phyloP scores from a whole-genome alignment of 805 yeast species.

The Lipomyces sp. region DNA sequence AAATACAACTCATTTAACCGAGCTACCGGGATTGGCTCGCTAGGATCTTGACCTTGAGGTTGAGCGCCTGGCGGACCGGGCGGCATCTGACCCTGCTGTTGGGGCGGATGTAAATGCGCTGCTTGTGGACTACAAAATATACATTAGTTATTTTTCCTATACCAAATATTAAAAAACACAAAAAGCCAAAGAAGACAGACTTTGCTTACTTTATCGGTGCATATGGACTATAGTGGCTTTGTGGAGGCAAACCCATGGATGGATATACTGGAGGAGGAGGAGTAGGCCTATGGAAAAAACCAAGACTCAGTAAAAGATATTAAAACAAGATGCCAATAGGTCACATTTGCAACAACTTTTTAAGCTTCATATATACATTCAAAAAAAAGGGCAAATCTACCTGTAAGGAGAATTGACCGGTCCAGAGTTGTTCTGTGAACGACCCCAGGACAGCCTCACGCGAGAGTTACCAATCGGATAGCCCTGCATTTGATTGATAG shows the following conservation, averaged over 20 bases:
- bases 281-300: slow-evolving; percentile 40
- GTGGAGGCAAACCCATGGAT: slow-evolving; percentile 45
- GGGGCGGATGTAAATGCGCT: slow-evolving; percentile 31
- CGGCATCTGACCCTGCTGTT: slow-evolving; percentile 28
- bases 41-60: slow-evolving; percentile 41
- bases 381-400: slow-evolving; percentile 29
- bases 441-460: slow-evolving; percentile 87
- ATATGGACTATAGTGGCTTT: slow-evolving; percentile 46
- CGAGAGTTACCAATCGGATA: slow-evolving; percentile 83
- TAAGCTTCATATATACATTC: slow-evolving; percentile 22
- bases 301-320: slow-evolving; percentile 33
- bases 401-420: slow-evolving; percentile 43
- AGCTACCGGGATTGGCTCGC: slow-evolving; percentile 48
- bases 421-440: slow-evolving; percentile 51
- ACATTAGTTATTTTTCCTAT: slow-evolving; percentile 13
- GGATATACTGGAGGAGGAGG: slow-evolving; percentile 46
- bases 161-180: slow-evolving; percentile 9
- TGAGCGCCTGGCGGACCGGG: slow-evolving; percentile 37
- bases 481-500: slow-evolving; percentile 87
- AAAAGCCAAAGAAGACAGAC: slow-evolving; percentile 14
- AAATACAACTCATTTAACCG: slow-evolving; percentile 58
- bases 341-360: slow-evolving; percentile 17
- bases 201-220: slow-evolving; percentile 42
- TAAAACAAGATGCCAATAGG: slow-evolving; percentile 23
- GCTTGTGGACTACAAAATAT: slow-evolving; percentile 33